Base-by-base conservation (phyloP, 2,329 filamentous ascomycete species). In the Pseudogymnoascus sp. region DNA sequence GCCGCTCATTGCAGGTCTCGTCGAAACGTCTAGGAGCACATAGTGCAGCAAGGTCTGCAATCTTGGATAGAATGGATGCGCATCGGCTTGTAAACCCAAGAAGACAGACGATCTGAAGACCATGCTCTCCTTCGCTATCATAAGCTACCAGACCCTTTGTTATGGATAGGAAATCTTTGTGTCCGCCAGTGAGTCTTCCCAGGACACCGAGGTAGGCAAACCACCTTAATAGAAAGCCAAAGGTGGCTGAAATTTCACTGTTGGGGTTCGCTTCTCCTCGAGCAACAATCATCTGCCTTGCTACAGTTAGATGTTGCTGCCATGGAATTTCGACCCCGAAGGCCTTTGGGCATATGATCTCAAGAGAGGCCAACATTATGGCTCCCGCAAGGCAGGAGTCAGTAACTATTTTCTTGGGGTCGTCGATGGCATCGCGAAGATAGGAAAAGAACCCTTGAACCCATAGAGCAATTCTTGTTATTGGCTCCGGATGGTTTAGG, bases 151-250 rank as follows among this genome's bases (percentile, higher is more conserved):
- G 67, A 67, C 70, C 72, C 28, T 55, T 19, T 36, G 28, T 28
- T 9, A 39, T 60, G 66, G 64, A 19, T 65, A 64, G 33, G 67
- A 67, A 22, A 62, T 61, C 39, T 63, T 30, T 78, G 78, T 55
- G 78, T 8, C 82, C 82, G 14, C 88, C 89, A 62, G 78, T 86
- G 25, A 95, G 78, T 42, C 84, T 86, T 23, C 90, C 91, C 62
- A 94, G 77, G 1, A 94, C 85, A 70, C 94, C 90, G 19, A 95
- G 81, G 73, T 94, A 94, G 1, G 88, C 88, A 66, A 94, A 88
- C 91, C 91, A 95, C 63, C 89, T 85, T 67, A 84, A 87, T 8
- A 94, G 80, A 70, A 95, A 94, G 16, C 49, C 49, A 22, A 55
- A 55, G n/a, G 49, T 55, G 61, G 88, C 87, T 61, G 86, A 81